Percentiles rank a stretch among this genome's conserved stretches.
Conservation (phyloP, 495 filamentous ascomycete genomes). For the Aspergillus sclerotioniger region DNA sequence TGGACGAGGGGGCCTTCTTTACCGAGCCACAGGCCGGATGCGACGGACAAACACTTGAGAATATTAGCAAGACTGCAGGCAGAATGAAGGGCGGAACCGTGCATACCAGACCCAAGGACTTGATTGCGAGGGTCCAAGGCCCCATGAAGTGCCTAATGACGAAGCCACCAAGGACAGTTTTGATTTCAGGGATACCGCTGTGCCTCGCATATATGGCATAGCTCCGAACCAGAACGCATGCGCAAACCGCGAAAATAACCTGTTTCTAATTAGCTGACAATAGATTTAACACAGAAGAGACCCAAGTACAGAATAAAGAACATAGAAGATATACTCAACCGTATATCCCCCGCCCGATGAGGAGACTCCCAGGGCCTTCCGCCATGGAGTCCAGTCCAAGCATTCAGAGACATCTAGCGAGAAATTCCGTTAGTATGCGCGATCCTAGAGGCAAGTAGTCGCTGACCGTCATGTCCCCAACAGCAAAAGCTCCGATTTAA, state of each 20-base stretch:
- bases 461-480: conserved; percentile 75
- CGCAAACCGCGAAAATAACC: conserved; percentile 77
- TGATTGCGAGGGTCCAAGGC: conserved; percentile 87
- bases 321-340: conserved; percentile 82
- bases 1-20: conserved; percentile 97
- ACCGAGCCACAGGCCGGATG: conserved; percentile 96
- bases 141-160: conserved; percentile 91
- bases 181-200: conserved; percentile 97
- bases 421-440: neutral
- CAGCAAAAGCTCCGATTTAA: conserved; percentile 90
- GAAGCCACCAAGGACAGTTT: conserved; percentile 93
- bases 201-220: conserved; percentile 91
- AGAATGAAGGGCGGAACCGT: neutral
- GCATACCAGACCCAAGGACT: conserved; percentile 84
- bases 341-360: conserved; percentile 70
- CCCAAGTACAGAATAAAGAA: conserved; percentile 69
- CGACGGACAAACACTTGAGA: conserved; percentile 80
- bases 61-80: conserved; percentile 12
- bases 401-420: conserved; percentile 66
- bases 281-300: neutral
- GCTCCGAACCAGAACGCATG: conserved; percentile 74
- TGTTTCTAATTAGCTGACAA: conserved; percentile 33
- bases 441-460: neutral
- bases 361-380: conserved; percentile 62
- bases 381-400: conserved; percentile 82